phyloP scores from a whole-genome alignment of 768 basidiomycete genomes.

The Pleurotus tuoliensis region DNA sequence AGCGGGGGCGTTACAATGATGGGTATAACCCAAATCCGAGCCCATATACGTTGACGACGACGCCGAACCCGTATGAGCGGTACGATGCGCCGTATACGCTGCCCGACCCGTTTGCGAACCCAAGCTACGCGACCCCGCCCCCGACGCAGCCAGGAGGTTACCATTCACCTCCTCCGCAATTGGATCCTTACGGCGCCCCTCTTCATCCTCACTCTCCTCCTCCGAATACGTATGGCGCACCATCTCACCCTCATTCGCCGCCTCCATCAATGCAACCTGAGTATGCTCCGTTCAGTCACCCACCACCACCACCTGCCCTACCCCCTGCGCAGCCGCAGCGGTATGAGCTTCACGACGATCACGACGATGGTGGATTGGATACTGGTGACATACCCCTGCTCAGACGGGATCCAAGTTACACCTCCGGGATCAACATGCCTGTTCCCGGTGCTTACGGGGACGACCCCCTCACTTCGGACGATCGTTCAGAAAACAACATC shows the following conservation, averaged over 20 bases:
- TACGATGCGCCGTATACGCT: constrained; percentile 21
- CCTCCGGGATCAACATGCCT: constrained; percentile 27
- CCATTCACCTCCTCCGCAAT: background rate
- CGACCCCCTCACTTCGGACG: constrained; percentile 23
- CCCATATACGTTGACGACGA: constrained; percentile 36
- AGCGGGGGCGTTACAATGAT: constrained; percentile 62
- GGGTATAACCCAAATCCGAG: constrained; percentile 53
- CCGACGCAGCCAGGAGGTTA: constrained; percentile 18
- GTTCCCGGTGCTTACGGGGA: constrained; percentile 44
- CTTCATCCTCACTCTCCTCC: constrained; percentile 22
- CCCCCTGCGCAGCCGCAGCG: constrained; percentile 17
- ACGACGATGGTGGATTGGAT: constrained; percentile 42
- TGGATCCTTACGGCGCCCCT: constrained; percentile 14
- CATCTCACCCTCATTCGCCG: constrained; percentile 6
- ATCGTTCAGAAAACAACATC: constrained; percentile 49
- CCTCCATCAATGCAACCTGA: constrained; percentile 15
- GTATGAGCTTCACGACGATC: constrained; percentile 41
- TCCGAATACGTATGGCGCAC: constrained; percentile 15
- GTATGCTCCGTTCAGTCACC: constrained; percentile 19
- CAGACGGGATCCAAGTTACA: constrained; percentile 34
- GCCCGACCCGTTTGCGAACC: constrained; percentile 20
- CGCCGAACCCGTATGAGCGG: constrained; percentile 39
- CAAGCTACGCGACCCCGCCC: constrained; percentile 17
- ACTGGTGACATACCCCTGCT: constrained; percentile 68
- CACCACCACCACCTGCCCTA: constrained; percentile 20